Base-by-base conservation (phyloP, 139 green algal genomes). In the Eudorina sp. region DNA sequence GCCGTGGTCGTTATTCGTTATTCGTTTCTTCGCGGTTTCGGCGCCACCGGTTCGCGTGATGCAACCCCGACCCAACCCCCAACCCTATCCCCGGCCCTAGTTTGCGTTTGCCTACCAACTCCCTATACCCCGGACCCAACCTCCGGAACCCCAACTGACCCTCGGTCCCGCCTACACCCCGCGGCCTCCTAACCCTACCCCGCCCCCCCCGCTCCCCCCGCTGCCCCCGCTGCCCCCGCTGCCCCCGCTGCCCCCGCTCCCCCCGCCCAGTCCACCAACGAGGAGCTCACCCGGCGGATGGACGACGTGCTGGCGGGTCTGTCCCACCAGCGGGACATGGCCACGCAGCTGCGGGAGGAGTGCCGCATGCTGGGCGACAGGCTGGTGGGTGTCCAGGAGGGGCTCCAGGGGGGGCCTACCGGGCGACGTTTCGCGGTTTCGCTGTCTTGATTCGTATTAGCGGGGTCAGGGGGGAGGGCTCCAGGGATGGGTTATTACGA, bases 311-410 rank as follows among this genome's bases (percentile, higher is more conserved):
- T 48, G 29, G 36, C 38, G 1, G 62, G 45, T 7, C 29, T 77
- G 29, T 25, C 11, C 2, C 80, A 77, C 80, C 45, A 68, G 43
- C 36, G 62, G 62, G 80, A 86, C 16, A 34, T 41, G 60, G 62
- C 40, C 41, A 41, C 43, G 60, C 62, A 76, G 80, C 80, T 86
- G 80, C 29, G 62, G 41, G 80, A 86, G 80, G 80, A 86, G 41
- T 41, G 29, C n/a, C 80, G 62, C n/a, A 68, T 66, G 80, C 62
- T 86, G 62, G 18, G 13, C 23, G 62, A 78, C 62, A 51, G 45
- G n/a, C 36, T 77, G 80, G 80, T 86, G 64, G 13, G 80, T 60
- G 34, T 6, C 19, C 38, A 5, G 25, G 19, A 2, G 70, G 40
- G 38, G 36, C 40, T 58, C 19, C 38, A 9, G 40, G 40, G n/a